Conservation (phyloP, 805 yeast species). For the Starmerella vitae region DNA sequence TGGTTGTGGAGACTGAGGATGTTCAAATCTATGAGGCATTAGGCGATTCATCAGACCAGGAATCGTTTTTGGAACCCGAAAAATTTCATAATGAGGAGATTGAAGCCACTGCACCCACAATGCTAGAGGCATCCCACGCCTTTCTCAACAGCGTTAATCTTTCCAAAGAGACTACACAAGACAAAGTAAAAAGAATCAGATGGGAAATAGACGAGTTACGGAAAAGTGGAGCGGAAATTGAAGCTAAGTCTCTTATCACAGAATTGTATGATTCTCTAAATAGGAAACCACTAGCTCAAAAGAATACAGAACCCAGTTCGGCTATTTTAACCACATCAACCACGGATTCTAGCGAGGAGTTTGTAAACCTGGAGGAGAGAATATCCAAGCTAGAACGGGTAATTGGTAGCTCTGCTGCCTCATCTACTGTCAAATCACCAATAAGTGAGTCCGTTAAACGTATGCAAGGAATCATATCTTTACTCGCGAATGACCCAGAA, state of each 20-base stretch:
- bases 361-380: conserved; percentile 6
- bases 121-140: conserved; percentile 3
- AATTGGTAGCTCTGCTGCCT: conserved; percentile 4
- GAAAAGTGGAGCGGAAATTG: background rate
- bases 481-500: conserved; percentile 4
- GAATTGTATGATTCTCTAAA: conserved; percentile 4
- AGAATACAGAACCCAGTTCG: background rate
- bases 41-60: conserved; percentile 1
- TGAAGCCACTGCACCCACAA: background rate
- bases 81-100: conserved; percentile 1
- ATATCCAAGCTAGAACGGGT: conserved; percentile 4
- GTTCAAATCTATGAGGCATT: conserved; percentile 6
- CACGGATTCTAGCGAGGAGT: conserved; percentile 1
- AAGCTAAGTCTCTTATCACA: conserved; percentile 1
- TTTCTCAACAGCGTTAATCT: conserved; percentile 1
- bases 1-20: background rate
- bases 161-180: background rate
- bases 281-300: too few species aligned
- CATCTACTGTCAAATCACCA: background rate
- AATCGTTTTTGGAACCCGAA: background rate
- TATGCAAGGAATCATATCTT: background rate
- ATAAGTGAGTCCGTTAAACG: background rate
- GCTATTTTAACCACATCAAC: background rate
- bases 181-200: conserved; percentile 5
- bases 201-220: conserved; percentile 11